Evolutionary conservation across 805 yeast species (phyloP).

Genomic region (Teunomyces barrocoloradensis): DNA sequence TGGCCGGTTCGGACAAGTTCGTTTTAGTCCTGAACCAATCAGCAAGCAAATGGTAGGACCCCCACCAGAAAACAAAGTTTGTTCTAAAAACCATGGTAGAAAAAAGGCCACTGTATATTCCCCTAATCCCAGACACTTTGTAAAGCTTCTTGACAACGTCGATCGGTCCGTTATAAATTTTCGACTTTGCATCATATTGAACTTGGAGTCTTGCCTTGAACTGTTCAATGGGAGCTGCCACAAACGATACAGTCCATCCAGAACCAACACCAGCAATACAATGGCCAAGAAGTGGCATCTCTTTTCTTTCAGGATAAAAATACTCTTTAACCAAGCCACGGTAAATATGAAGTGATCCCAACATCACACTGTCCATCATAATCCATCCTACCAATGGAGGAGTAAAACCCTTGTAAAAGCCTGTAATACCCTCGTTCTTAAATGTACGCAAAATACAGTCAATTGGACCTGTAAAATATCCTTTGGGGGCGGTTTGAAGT

Average conservation of each 20-base stretch:
- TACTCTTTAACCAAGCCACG: slow-evolving; percentile 63
- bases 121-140: slow-evolving; percentile 61
- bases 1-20: slow-evolving; percentile 58
- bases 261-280: slow-evolving; percentile 76
- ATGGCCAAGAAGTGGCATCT: slow-evolving; percentile 73
- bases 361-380: slow-evolving; percentile 86
- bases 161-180: slow-evolving; percentile 71
- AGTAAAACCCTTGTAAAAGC: slow-evolving; percentile 85
- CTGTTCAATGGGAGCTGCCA: slow-evolving; percentile 94
- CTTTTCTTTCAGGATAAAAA: slow-evolving; percentile 57
- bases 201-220: slow-evolving; percentile 87
- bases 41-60: slow-evolving; percentile 79
- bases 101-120: slow-evolving; percentile 76
- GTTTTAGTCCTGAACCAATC: slow-evolving; percentile 66
- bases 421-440: slow-evolving; percentile 70
- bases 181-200: slow-evolving; percentile 76
- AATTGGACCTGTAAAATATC: slow-evolving; percentile 72
- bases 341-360: slow-evolving; percentile 82
- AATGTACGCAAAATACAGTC: slow-evolving; percentile 77
- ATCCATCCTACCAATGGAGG: slow-evolving; percentile 96
- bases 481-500: slow-evolving; percentile 62
- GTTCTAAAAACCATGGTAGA: slow-evolving; percentile 87
- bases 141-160: slow-evolving; percentile 65
- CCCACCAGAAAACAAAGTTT: slow-evolving; percentile 92
- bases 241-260: slow-evolving; percentile 89